Conservation (phyloP, 345 rosid genomes). For the Erysimum cheiranthoides region DNA sequence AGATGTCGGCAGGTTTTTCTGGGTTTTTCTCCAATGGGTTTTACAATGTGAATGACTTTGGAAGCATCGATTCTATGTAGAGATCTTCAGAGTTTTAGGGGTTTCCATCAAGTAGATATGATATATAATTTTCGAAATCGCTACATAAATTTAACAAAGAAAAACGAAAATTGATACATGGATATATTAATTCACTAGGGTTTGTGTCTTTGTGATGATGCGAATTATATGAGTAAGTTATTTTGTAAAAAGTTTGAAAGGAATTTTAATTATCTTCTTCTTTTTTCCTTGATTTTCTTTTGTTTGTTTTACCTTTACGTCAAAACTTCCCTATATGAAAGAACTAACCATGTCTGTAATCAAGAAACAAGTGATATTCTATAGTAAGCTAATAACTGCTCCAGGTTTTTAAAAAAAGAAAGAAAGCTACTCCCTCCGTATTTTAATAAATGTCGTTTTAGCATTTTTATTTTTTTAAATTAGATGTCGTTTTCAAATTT, state of each 20-base stretch:
- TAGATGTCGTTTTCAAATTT: too few species aligned
- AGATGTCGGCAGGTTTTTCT: slow-evolving; percentile 47
- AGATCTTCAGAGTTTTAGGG: not conserved
- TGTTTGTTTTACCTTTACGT: not conserved
- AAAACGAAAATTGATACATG: not conserved
- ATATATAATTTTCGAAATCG: slow-evolving; percentile 10
- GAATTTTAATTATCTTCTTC: not conserved
- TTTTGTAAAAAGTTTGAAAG: not conserved
- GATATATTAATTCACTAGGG: slow-evolving; percentile 7
- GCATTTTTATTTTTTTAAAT: too few species aligned
- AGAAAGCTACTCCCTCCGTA: too few species aligned
- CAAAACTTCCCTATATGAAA: too few species aligned
- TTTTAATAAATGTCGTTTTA: too few species aligned
- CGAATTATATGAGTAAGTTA: slow-evolving; percentile 6
- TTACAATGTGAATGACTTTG: slow-evolving; percentile 42
- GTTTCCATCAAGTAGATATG: slow-evolving; percentile 34
- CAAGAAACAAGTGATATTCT: too few species aligned
- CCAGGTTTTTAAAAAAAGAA: too few species aligned
- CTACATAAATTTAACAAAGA: not conserved
- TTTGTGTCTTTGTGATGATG: not conserved
- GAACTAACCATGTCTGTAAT: too few species aligned
- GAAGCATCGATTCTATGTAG: slow-evolving; percentile 43
- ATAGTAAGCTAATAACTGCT: too few species aligned
- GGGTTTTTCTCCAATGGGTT: slow-evolving; percentile 40
- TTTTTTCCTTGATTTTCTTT: not conserved